phyloP scores from a whole-genome alignment of 345 rosid genomes.

The Salix dunnii region DNA sequence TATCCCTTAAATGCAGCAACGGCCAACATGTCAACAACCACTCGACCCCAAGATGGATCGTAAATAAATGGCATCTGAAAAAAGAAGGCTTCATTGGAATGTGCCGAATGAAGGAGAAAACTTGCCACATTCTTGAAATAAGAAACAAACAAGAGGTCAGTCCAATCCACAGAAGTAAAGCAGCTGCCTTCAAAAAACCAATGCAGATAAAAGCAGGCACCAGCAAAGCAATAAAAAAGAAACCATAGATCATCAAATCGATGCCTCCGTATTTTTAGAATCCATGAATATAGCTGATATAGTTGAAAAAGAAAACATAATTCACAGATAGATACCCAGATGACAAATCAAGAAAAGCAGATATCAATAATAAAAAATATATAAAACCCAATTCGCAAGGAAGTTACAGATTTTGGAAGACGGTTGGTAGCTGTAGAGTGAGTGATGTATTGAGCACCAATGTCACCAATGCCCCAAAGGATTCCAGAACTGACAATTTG shows the following conservation, averaged over 20 bases:
- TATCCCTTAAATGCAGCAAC: too few species aligned
- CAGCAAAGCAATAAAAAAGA: background rate
- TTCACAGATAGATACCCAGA: constrained; percentile 6
- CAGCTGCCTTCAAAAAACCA: background rate
- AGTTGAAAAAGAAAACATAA: background rate
- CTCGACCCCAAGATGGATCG: background rate
- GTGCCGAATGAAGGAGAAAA: background rate
- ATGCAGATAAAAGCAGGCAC: background rate
- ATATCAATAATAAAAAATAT: background rate
- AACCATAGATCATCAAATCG: background rate
- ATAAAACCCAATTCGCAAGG: constrained; percentile 1
- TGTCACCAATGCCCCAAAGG: constrained; percentile 85
- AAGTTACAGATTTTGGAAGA: constrained; percentile 38
- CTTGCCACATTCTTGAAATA: background rate
- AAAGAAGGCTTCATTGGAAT: background rate
- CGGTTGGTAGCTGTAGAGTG: constrained; percentile 58
- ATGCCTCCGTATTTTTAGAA: background rate
- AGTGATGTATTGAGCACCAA: constrained; percentile 84
- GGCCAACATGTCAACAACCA: too few species aligned
- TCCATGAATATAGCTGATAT: background rate
- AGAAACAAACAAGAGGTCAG: background rate
- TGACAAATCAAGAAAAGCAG: background rate
- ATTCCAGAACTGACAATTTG: constrained; percentile 86
- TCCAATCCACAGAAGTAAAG: background rate
- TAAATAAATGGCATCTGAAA: background rate